Conservation (phyloP, 768 basidiomycete species). For the Lepiota brunneoincarnata region DNA sequence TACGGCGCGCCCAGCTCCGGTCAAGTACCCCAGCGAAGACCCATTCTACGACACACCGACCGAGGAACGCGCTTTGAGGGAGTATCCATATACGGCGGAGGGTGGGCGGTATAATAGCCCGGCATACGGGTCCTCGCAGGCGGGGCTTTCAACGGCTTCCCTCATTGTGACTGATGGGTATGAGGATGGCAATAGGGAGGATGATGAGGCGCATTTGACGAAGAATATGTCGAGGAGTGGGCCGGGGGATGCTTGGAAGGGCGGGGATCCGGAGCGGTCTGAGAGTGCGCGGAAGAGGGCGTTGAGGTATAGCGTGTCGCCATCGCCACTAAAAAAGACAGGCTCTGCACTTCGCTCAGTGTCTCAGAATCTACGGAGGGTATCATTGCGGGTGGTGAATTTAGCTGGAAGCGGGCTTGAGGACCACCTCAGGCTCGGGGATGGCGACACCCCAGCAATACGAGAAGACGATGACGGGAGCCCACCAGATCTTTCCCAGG, state of each 20-base stretch:
- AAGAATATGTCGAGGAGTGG: slow-evolving; percentile 42
- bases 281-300: slow-evolving; percentile 29
- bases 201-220: slow-evolving; percentile 60
- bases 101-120: slow-evolving; percentile 28
- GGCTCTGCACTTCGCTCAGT: slow-evolving; percentile 58
- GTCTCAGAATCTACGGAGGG: slow-evolving; percentile 54
- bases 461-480: slow-evolving; percentile 36
- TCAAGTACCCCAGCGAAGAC: slow-evolving; percentile 20
- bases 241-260: slow-evolving; percentile 25
- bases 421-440: slow-evolving; percentile 53
- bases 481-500: slow-evolving; percentile 39
- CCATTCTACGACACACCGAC: slow-evolving; percentile 43
- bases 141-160: slow-evolving; percentile 51
- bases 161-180: slow-evolving; percentile 34
- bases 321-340: slow-evolving; percentile 62
- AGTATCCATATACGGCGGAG: slow-evolving; percentile 30
- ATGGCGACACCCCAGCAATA: slow-evolving; percentile 36
- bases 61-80: slow-evolving; percentile 27
- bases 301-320: slow-evolving; percentile 48
- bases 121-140: slow-evolving; percentile 40
- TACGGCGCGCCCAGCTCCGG: neutral
- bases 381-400: slow-evolving; percentile 82
- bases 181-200: slow-evolving; percentile 46
- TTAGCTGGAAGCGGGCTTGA: slow-evolving; percentile 61
- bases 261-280: slow-evolving; percentile 47